A percentile compares a stretch with the other conserved stretches of the same genome.
Conservation (phyloP, 2,329 filamentous ascomycete species). For the Triangularia setosa region DNA sequence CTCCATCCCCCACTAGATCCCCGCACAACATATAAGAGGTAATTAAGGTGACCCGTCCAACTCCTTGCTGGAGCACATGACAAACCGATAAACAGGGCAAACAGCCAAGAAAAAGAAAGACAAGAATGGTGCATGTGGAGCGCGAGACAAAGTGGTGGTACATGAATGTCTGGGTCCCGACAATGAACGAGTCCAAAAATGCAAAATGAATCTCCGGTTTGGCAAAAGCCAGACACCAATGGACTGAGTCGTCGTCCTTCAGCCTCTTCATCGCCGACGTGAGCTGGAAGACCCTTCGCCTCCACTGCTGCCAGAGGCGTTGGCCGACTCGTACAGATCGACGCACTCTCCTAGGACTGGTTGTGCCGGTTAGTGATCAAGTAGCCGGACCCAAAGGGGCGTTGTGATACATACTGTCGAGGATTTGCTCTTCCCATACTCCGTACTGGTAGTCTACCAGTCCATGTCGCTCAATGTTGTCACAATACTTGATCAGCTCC, state of each 20-base stretch:
- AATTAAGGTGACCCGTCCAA: constrained; percentile 10
- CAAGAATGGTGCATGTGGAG: background rate
- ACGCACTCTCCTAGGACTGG: constrained; percentile 37
- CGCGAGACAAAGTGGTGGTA: constrained; percentile 1
- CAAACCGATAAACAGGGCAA: constrained; percentile 3
- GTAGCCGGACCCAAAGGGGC: background rate
- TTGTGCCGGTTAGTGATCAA: constrained; percentile 3
- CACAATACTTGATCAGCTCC: constrained; percentile 77
- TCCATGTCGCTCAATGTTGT: constrained; percentile 84
- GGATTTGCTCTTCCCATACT: constrained; percentile 90
- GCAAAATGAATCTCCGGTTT: background rate
- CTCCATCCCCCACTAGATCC: background rate
- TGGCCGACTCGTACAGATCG: constrained; percentile 42
- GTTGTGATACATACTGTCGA: constrained; percentile 60
- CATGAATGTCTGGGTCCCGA: constrained; percentile 1
- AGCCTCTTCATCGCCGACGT: constrained; percentile 15
- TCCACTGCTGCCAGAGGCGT: constrained; percentile 33
- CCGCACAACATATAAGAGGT: constrained; percentile 1
- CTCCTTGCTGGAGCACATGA: constrained; percentile 14
- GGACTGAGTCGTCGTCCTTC: background rate
- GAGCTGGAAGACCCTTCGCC: constrained; percentile 16
- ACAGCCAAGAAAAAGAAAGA: constrained; percentile 6
- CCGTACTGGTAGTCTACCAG: constrained; percentile 97
- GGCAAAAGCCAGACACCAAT: background rate
- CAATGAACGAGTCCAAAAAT: background rate